Evolutionary conservation across 768 basidiomycete species (phyloP).

Genomic region (Boletus tylopilopsis): DNA sequence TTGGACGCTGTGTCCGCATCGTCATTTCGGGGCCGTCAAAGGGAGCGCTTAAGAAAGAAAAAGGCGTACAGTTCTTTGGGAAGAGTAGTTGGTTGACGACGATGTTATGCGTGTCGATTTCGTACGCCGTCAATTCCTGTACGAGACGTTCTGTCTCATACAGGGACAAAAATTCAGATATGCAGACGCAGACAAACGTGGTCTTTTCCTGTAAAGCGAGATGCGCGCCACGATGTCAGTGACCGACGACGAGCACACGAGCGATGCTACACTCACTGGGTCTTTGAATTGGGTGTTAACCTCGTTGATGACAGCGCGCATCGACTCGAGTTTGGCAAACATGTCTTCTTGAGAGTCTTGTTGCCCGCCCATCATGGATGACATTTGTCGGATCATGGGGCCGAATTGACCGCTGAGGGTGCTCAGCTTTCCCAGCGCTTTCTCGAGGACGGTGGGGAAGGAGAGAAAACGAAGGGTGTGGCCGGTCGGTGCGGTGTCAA

Average conservation of each 20-base stretch:
- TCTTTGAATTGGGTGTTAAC: conserved; percentile 99
- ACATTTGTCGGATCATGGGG: conserved; percentile 96
- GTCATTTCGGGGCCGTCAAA: too few species aligned
- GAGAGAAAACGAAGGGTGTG: conserved; percentile 98
- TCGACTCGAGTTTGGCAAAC: conserved; percentile 96
- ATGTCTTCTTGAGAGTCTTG: conserved; percentile 93
- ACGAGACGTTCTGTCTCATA: conserved; percentile 99
- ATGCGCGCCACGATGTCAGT: neutral
- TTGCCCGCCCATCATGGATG: conserved; percentile 92
- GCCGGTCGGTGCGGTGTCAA: conserved; percentile 98
- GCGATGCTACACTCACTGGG: conserved; percentile 55
- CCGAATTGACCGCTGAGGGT: conserved; percentile 93
- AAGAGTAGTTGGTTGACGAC: conserved; percentile 97
- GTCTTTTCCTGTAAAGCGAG: conserved; percentile 93
- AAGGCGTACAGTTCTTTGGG: conserved; percentile 77
- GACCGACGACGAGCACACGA: neutral
- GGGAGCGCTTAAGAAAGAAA: neutral
- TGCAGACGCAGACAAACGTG: conserved; percentile 97
- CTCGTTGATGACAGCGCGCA: conserved; percentile 96
- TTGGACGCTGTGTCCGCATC: conserved; percentile 60
- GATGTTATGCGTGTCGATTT: conserved; percentile 98
- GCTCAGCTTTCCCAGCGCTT: conserved; percentile 93
- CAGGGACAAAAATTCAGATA: conserved; percentile 95
- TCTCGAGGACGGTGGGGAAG: conserved; percentile 98
- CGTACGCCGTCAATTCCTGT: conserved; percentile 90